Conservation (phyloP, 257 asterid genomes). For the Misopates orontium region DNA sequence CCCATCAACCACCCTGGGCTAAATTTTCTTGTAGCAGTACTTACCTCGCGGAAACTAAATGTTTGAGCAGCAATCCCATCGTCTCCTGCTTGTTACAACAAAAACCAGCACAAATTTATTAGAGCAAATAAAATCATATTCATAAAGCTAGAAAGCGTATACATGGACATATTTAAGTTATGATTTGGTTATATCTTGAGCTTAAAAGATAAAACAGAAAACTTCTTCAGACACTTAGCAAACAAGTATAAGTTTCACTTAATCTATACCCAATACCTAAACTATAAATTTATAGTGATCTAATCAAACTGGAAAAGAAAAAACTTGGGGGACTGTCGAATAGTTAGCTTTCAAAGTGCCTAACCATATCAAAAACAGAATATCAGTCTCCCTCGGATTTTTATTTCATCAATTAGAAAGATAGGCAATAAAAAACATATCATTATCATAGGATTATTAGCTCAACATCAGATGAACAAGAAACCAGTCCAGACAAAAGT, state of each 20-base stretch:
- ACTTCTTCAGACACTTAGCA: too few relatives aligned
- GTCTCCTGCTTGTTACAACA: slow-evolving; percentile 52
- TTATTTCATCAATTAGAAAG: slow-evolving; percentile 28
- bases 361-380: slow-evolving; percentile 33
- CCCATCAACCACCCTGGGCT: slow-evolving; percentile 85
- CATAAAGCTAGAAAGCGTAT: neutral
- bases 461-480: slow-evolving; percentile 27
- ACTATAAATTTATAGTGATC: neutral
- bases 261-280: neutral
- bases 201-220: neutral
- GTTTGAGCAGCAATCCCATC: slow-evolving; percentile 94
- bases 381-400: slow-evolving; percentile 34
- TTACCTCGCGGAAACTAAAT: slow-evolving; percentile 92
- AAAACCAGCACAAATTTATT: slow-evolving; percentile 19
- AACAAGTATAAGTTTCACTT: neutral
- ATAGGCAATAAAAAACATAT: slow-evolving; percentile 13
- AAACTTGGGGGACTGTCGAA: neutral
- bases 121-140: slow-evolving; percentile 10
- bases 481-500: slow-evolving; percentile 34
- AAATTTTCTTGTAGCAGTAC: slow-evolving; percentile 82
- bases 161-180: neutral
- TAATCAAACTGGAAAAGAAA: slow-evolving; percentile 4
- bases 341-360: too few relatives aligned
- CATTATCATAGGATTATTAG: slow-evolving; percentile 24
- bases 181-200: neutral